Percentiles rank a stretch among this genome's conserved stretches.
Conservation (phyloP, 1,139 yeast genomes). For the Debaryomyces sp. region DNA sequence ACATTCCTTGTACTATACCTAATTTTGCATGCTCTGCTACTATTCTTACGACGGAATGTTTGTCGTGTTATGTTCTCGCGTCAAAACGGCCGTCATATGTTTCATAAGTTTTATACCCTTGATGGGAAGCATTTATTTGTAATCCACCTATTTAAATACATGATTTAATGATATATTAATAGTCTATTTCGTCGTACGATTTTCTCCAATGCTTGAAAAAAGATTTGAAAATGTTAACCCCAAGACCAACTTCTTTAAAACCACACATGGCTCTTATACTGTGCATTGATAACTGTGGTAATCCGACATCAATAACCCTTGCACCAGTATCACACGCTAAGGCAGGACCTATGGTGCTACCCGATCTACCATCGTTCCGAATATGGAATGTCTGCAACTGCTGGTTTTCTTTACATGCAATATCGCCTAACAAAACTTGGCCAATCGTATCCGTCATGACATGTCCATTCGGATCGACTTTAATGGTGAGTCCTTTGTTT, state of each 20-base stretch:
- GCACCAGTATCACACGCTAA: constrained; percentile 43
- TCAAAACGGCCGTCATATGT: not conserved
- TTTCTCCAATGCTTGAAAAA: constrained; percentile 42
- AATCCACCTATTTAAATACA: not conserved
- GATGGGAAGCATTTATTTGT: not conserved
- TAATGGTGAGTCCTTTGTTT: constrained; percentile 43
- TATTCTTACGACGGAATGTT: not conserved
- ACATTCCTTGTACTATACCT: not conserved
- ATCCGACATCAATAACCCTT: constrained; percentile 47
- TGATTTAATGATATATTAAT: constrained; percentile 2
- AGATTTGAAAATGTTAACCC: constrained; percentile 39
- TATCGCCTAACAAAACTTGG: constrained; percentile 31
- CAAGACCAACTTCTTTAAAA: constrained; percentile 46
- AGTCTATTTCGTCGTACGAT: constrained; percentile 23
- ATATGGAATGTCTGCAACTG: constrained; percentile 46
- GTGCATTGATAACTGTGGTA: constrained; percentile 51
- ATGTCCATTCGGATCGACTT: constrained; percentile 45
- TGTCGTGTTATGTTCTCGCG: not conserved
- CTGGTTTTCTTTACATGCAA: constrained; percentile 32
- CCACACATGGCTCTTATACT: constrained; percentile 48
- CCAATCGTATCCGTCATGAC: constrained; percentile 49
- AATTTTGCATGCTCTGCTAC: not conserved
- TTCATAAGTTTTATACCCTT: not conserved
- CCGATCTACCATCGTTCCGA: constrained; percentile 46
- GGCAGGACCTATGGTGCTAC: constrained; percentile 52